phyloP scores from a whole-genome alignment of 805 yeast genomes.

The Sungouiozyma intestinalis region DNA sequence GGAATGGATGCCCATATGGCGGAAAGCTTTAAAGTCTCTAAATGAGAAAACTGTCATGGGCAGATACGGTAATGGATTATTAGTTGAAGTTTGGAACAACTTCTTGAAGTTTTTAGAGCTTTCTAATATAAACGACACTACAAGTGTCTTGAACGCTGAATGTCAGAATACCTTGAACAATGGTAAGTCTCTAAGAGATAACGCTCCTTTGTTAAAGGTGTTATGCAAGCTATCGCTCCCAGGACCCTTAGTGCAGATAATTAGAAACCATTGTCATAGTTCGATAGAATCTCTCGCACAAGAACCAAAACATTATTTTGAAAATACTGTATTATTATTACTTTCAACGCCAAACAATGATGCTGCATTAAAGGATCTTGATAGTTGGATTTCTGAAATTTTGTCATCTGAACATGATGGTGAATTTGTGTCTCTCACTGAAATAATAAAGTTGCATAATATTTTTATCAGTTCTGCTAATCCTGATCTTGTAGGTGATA shows the following conservation, averaged over 20 bases:
- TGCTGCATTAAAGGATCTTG: conserved; percentile 8
- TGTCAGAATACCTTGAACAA: conserved; percentile 12
- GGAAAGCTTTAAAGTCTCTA: conserved; percentile 18
- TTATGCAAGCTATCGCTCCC: conserved; percentile 14
- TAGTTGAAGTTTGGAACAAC: conserved; percentile 24
- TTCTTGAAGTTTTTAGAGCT: conserved; percentile 17
- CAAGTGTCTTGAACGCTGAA: conserved; percentile 3
- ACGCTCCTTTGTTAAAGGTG: conserved; percentile 13
- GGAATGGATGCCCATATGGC: conserved; percentile 25
- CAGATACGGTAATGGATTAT: conserved; percentile 23
- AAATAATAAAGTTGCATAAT: conserved; percentile 5
- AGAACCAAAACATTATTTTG: conserved; percentile 2
- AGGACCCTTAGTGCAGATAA: conserved; percentile 5
- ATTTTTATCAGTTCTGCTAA: conserved; percentile 5
- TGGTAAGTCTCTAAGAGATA: conserved; percentile 10
- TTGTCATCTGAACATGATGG: conserved; percentile 12
- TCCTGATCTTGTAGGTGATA: conserved; percentile 5
- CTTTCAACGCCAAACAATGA: conserved; percentile 9
- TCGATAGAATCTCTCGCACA: conserved; percentile 3
- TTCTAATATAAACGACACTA: conserved; percentile 1
- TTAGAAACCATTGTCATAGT: conserved; percentile 5
- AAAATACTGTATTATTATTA: conserved; percentile 9
- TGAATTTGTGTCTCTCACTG: conserved; percentile 3
- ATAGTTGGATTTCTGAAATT: conserved; percentile 11
- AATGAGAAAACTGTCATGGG: conserved; percentile 23